These are phyloP conservation scores for Nigrospora osmanthi DNA, from an alignment of 2,329 filamentous ascomycete species.

Conservation along the genomic window DNA sequence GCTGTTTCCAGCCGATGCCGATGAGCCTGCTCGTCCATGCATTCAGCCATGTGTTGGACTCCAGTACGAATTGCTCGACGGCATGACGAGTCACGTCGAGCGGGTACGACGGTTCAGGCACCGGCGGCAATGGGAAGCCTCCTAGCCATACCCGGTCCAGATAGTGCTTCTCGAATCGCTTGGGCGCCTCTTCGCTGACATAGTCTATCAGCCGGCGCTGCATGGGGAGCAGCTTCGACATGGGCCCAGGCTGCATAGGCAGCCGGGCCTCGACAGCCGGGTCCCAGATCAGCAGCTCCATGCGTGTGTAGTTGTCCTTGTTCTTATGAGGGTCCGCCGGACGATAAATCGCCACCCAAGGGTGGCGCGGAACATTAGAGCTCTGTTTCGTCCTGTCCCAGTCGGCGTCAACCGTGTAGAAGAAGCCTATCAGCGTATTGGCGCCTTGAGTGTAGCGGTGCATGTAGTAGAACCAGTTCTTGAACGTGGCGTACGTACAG, in stretches of 20 bases:
- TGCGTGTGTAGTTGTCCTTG: conserved; percentile 14
- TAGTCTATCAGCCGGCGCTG: conserved; percentile 36
- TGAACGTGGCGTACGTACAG: conserved; percentile 19
- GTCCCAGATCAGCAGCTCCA: conserved; percentile 51
- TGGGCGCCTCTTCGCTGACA: conserved; percentile 19
- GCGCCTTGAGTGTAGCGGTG: conserved; percentile 3
- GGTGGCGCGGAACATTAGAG: conserved; percentile 23
- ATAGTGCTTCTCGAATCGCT: conserved; percentile 21
- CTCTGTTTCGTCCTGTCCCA: conserved; percentile 21
- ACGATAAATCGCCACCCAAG: conserved; percentile 44
- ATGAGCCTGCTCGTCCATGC: conserved; percentile 17
- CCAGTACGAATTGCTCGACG: conserved; percentile 21
- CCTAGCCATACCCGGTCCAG: conserved; percentile 39
- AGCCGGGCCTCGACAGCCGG: conserved; percentile 16
- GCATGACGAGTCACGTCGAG: conserved; percentile 35
- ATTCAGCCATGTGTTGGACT: conserved; percentile 29
- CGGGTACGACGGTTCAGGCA: conserved; percentile 18
- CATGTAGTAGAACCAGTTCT: conserved; percentile 25
- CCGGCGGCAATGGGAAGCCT: conserved; percentile 3
- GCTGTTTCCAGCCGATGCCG: conserved; percentile 27
- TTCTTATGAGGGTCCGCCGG: conserved; percentile 27
- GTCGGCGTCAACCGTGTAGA: conserved; percentile 37
- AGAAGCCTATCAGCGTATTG: conserved; percentile 37
- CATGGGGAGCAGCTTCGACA: conserved; percentile 27
- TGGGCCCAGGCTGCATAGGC: neutral